These are phyloP conservation scores for Lactarius pseudohatsudake DNA, from an alignment of 768 basidiomycete species.

Conservation along the genomic window DNA sequence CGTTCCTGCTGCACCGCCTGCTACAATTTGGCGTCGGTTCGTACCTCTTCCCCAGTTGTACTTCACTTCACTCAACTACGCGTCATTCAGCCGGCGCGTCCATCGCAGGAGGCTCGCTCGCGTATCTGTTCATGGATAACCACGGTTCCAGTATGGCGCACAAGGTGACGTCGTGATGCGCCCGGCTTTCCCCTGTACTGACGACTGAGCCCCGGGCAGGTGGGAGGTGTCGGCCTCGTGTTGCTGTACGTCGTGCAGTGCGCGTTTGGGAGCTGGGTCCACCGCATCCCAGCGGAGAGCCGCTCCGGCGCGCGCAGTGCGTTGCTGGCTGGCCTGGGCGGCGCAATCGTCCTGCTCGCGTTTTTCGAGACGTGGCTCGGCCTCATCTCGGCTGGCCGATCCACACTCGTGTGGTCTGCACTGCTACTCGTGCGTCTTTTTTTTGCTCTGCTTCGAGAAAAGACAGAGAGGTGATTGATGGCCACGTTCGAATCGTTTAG, in stretches of 20 bases:
- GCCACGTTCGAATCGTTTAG: background rate
- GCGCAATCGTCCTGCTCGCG: constrained; percentile 11
- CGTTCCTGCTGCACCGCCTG: constrained; percentile 48
- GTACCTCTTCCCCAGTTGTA: background rate
- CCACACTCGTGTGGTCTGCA: background rate
- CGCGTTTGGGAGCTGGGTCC: constrained; percentile 9
- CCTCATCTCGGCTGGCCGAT: background rate
- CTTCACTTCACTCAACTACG: background rate
- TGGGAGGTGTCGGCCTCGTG: constrained; percentile 8
- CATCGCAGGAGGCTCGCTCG: constrained; percentile 17
- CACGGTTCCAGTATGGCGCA: background rate
- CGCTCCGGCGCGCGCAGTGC: background rate
- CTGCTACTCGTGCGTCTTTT: constrained; percentile 13
- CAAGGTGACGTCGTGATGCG: constrained; percentile 1
- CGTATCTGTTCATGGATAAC: constrained; percentile 18
- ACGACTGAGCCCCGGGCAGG: background rate
- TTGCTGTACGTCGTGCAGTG: constrained; percentile 17
- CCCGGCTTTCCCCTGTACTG: no score
- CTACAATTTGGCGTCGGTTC: constrained; percentile 27
- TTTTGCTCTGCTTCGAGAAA: background rate
- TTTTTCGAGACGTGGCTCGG: constrained; percentile 19
- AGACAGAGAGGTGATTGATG: background rate
- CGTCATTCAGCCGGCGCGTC: constrained; percentile 6
- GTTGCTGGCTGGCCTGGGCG: constrained; percentile 9
- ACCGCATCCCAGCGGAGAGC: background rate